A percentile compares a stretch with the other conserved stretches of the same genome.
Evolutionary conservation across 1,139 yeast species (phyloP).

Genomic region (Meyerozyma smithsonii): DNA sequence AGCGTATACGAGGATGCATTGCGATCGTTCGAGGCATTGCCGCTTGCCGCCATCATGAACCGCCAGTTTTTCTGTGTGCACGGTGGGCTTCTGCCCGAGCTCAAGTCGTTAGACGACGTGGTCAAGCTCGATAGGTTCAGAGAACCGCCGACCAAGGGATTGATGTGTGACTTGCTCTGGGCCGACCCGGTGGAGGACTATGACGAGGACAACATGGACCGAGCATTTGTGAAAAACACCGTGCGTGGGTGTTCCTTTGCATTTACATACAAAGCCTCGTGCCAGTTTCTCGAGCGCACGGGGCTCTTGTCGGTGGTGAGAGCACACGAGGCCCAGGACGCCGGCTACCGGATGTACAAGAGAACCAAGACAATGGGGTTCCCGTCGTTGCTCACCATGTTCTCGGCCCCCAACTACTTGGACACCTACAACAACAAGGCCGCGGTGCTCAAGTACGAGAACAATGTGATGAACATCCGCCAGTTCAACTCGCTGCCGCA

Average conservation of each 20-base stretch:
- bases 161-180: conserved; percentile 96
- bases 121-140: conserved; percentile 70
- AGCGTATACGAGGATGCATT: conserved; percentile 72
- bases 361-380: conserved; percentile 85
- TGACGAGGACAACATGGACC: conserved; percentile 59
- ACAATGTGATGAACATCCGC: conserved; percentile 90
- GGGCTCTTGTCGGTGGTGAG: conserved; percentile 79
- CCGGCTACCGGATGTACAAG: conserved; percentile 93
- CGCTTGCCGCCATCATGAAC: conserved; percentile 92
- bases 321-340: conserved; percentile 98
- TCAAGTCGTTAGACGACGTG: conserved; percentile 67
- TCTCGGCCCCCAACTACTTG: conserved; percentile 93
- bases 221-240: conserved; percentile 56
- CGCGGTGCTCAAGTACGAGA: conserved; percentile 86
- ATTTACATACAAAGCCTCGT: conserved; percentile 79
- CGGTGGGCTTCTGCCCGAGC: conserved; percentile 93
- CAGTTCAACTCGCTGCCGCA: conserved; percentile 93
- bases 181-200: conserved; percentile 91
- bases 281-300: conserved; percentile 75
- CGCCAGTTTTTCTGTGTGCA: conserved; percentile 94
- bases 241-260: conserved; percentile 94
- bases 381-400: conserved; percentile 86
- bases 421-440: conserved; percentile 95
- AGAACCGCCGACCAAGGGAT: conserved; percentile 91
- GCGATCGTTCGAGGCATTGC: conserved; percentile 79